These are phyloP conservation scores for Marsdenia floribunda DNA, from an alignment of 257 asterid species.

Conservation along the genomic window DNA sequence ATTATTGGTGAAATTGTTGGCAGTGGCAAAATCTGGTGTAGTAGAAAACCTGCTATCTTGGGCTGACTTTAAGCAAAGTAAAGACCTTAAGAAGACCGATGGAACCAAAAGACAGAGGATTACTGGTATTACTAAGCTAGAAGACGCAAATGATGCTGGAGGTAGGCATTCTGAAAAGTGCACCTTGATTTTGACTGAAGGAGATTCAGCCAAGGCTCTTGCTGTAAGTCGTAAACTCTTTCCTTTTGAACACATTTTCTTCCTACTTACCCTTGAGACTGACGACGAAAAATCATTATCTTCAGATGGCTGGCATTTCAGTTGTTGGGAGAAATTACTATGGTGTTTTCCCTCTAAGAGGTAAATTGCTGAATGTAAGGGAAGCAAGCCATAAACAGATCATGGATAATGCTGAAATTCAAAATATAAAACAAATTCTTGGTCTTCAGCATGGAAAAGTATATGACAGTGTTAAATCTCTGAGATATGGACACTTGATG, in stretches of 20 bases:
- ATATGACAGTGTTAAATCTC: slow-evolving; percentile 67
- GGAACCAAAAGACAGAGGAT: slow-evolving; percentile 65
- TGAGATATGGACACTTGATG: slow-evolving; percentile 94
- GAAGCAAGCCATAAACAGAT: slow-evolving; percentile 86
- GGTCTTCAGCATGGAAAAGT: slow-evolving; percentile 87
- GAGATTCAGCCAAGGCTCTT: slow-evolving; percentile 98
- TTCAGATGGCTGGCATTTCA: slow-evolving; percentile 89
- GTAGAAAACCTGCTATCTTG: slow-evolving; percentile 80
- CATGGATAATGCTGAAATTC: slow-evolving; percentile 75
- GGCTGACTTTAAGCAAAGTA: slow-evolving; percentile 89
- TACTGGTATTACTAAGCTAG: slow-evolving; percentile 62
- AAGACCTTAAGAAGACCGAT: slow-evolving; percentile 91
- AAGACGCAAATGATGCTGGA: slow-evolving; percentile 94
- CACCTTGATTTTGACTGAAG: slow-evolving; percentile 94
- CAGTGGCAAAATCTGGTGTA: slow-evolving; percentile 88
- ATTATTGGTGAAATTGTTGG: slow-evolving; percentile 14
- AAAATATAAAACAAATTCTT: slow-evolving; percentile 71
- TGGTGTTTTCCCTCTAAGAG: slow-evolving; percentile 94
- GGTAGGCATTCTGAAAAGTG: slow-evolving; percentile 76
- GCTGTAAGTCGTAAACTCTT: slow-evolving; percentile 52
- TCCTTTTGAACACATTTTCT: not conserved
- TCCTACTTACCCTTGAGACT: not conserved
- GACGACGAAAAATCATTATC: slow-evolving; percentile 8
- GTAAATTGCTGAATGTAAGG: slow-evolving; percentile 92
- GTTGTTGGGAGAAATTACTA: slow-evolving; percentile 78